Base-by-base conservation (phyloP, 2,329 filamentous ascomycete species). In the Colletotrichum camelliae region DNA sequence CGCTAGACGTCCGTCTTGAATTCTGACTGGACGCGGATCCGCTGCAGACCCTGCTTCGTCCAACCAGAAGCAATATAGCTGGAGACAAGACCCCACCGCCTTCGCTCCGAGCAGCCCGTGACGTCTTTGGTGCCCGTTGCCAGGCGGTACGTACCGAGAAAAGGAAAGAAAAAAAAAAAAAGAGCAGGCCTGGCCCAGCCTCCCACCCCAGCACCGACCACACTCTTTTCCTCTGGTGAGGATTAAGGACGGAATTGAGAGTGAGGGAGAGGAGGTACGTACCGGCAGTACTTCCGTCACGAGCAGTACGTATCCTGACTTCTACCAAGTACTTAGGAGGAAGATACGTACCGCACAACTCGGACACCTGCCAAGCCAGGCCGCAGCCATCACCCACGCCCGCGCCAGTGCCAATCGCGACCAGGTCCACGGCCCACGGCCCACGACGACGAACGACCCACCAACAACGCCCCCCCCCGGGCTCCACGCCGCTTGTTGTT, bases 31-130 rank as follows among this genome's bases (percentile, higher is more conserved):
- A 37, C 24, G 9, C 48, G 37, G 60, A 64, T 39, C 43, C 52
- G 68, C 68, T 72, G 27, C 61, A 67, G 68, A 75, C 69, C 61
- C 39, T 64, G 55, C 21, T 43, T 60, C 39, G 39, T 72, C 68
- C 68, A 72, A 67, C 68, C 72, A 75, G 68, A 31, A 52, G 35
- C 67, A 35, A 24, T 12, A 15, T 37, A 70, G 71, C 66, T 43
- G 70, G 58, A n/a, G 29, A 66, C 37, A 24, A 43, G 43, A 18
- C 52, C 27, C 66, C 31, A 27, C 29, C 35, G 27, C 24, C 52
- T 61, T 31, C 58, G 8, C 31, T 58, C 64, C 35, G 15, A 69
- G 37, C 33, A 35, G 70, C 70, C 70, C 70, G 70, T 72, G 70
- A 72, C 70, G 64, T 72, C 70, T 68, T 72, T 21, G 10, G 58